Percentiles rank a stretch among this genome's conserved stretches.
These are phyloP conservation scores for Knoxdaviesia proteae DNA, from an alignment of 2,329 filamentous ascomycete species.

Conservation along the genomic window DNA sequence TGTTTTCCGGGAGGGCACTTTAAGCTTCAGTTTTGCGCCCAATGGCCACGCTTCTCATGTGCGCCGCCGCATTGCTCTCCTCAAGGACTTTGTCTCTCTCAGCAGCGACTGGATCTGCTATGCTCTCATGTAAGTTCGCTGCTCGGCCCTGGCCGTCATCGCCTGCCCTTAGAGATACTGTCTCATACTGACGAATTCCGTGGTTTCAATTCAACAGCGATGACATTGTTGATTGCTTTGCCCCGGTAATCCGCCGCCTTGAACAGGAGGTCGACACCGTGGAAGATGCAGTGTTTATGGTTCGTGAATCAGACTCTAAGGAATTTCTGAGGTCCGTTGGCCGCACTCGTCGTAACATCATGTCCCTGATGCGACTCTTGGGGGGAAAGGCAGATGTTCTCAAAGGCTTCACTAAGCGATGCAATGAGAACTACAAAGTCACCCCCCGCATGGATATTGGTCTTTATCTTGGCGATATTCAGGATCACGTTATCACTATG, in stretches of 20 bases:
- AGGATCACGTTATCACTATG: slow-evolving; percentile 98
- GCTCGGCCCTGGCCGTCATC: background rate
- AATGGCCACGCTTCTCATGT: slow-evolving; percentile 80
- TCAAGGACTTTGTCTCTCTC: slow-evolving; percentile 87
- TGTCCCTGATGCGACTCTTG: slow-evolving; percentile 77
- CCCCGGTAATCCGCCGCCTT: slow-evolving; percentile 68
- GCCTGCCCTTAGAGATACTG: background rate
- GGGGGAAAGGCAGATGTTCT: slow-evolving; percentile 98
- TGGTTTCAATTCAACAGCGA: slow-evolving; percentile 30
- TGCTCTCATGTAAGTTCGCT: slow-evolving; percentile 58
- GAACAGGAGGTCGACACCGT: slow-evolving; percentile 81
- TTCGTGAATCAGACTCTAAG: slow-evolving; percentile 74
- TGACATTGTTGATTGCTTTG: slow-evolving; percentile 93
- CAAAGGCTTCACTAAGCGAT: slow-evolving; percentile 91
- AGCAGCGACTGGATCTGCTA: slow-evolving; percentile 99
- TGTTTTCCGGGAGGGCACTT: slow-evolving; percentile 82
- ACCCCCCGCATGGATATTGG: slow-evolving; percentile 93
- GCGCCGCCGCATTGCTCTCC: slow-evolving; percentile 70
- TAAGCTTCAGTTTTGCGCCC: slow-evolving; percentile 83
- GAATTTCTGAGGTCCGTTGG: slow-evolving; percentile 76
- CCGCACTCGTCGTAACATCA: slow-evolving; percentile 79
- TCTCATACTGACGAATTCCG: background rate
- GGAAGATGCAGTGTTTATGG: slow-evolving; percentile 87
- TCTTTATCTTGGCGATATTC: slow-evolving; percentile 89
- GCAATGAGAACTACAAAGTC: slow-evolving; percentile 91